phyloP scores from a whole-genome alignment of 2,329 filamentous ascomycete species.

The Trichophyton simii region DNA sequence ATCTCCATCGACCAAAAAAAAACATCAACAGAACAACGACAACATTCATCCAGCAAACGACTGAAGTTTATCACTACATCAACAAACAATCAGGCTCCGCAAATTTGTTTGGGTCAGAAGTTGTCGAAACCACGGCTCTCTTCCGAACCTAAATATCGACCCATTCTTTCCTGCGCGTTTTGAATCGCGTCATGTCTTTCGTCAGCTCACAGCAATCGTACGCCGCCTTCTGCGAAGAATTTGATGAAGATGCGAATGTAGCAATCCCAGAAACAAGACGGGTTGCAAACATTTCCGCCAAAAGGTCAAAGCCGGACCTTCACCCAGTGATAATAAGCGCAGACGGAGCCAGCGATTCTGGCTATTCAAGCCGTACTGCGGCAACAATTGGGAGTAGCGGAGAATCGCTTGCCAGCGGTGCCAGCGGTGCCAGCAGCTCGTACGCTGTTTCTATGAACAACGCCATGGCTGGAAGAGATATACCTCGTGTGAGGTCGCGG shows the following conservation, averaged over 20 bases:
- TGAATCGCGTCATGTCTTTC: conserved; percentile 24
- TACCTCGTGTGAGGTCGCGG: conserved; percentile 13
- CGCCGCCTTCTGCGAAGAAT: conserved; percentile 38
- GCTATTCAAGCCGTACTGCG: conserved; percentile 48
- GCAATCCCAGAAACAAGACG: conserved; percentile 36
- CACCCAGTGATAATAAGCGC: conserved; percentile 21
- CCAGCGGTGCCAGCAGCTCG: conserved; percentile 31
- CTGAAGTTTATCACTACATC: not conserved
- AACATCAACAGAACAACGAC: not conserved
- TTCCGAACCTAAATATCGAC: conserved; percentile 11
- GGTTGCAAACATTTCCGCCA: conserved; percentile 40
- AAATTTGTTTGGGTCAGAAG: conserved; percentile 8
- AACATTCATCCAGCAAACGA: not conserved
- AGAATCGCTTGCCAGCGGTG: conserved; percentile 38
- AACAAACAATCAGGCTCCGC: not conserved
- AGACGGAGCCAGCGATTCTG: conserved; percentile 47
- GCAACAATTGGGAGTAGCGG: conserved; percentile 41
- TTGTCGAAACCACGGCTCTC: conserved; percentile 11
- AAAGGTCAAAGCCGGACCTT: conserved; percentile 35
- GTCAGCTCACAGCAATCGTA: conserved; percentile 21
- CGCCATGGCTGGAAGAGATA: conserved; percentile 17
- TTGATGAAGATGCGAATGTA: conserved; percentile 33
- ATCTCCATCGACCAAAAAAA: not conserved
- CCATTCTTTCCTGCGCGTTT: conserved; percentile 5
- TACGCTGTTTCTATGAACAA: conserved; percentile 28